phyloP scores from a whole-genome alignment of 495 filamentous ascomycete genomes.

The Cenococcum geophilum region DNA sequence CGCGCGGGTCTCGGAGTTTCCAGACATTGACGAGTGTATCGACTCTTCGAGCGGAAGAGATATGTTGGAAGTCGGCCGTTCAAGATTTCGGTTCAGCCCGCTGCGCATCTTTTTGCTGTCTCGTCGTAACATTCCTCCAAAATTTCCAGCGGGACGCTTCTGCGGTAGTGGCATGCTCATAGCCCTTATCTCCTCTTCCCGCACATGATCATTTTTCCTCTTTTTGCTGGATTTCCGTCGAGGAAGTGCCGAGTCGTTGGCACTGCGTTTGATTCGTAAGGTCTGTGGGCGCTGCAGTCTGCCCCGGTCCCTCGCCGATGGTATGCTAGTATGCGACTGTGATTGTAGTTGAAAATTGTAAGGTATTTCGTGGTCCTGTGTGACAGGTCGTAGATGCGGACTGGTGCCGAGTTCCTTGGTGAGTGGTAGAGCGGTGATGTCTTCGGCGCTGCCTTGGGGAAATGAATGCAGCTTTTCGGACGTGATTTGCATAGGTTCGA shows the following conservation, averaged over 20 bases:
- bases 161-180: slow-evolving; percentile 67
- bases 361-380: slow-evolving; percentile 38
- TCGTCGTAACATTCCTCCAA: slow-evolving; percentile 51
- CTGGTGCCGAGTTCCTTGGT: slow-evolving; percentile 32
- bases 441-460: slow-evolving; percentile 29
- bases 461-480: slow-evolving; percentile 12
- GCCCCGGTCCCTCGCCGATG: slow-evolving; percentile 38
- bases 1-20: slow-evolving; percentile 59
- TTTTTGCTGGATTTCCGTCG: slow-evolving; percentile 77
- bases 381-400: slow-evolving; percentile 39
- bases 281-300: slow-evolving; percentile 54
- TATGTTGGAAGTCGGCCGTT: slow-evolving; percentile 62
- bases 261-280: slow-evolving; percentile 55
- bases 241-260: slow-evolving; percentile 48
- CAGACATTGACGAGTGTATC: slow-evolving; percentile 64
- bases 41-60: slow-evolving; percentile 69
- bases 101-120: slow-evolving; percentile 60
- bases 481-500: slow-evolving; percentile 9
- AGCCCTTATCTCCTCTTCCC: slow-evolving; percentile 81
- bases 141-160: slow-evolving; percentile 51
- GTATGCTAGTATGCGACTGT: slow-evolving; percentile 43
- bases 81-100: slow-evolving; percentile 51
- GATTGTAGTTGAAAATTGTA: slow-evolving; percentile 46
- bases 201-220: slow-evolving; percentile 62
- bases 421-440: slow-evolving; percentile 41